Conservation (phyloP, 805 yeast genomes). For the Ogataea methanolica region DNA sequence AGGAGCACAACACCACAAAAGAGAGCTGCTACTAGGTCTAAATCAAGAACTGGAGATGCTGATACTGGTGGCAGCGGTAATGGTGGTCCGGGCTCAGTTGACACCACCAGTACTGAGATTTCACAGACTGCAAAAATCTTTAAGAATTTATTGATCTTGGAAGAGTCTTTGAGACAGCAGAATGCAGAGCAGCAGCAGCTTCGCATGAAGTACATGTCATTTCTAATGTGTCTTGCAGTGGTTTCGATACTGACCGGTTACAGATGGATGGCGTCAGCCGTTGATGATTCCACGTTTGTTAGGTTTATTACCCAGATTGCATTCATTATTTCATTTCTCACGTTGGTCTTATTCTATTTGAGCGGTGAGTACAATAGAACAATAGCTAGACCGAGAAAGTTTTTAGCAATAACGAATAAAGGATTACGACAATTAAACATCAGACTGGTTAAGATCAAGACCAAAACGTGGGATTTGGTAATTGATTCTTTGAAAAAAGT, state of each 20-base stretch:
- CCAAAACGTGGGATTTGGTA: constrained; percentile 32
- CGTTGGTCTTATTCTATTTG: constrained; percentile 71
- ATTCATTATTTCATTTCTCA: constrained; percentile 57
- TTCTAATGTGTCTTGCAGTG: constrained; percentile 39
- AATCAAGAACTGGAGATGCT: constrained; percentile 14
- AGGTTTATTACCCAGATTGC: constrained; percentile 46
- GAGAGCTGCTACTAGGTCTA: constrained; percentile 6
- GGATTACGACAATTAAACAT: constrained; percentile 83
- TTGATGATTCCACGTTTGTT: constrained; percentile 26
- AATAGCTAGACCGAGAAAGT: constrained; percentile 74
- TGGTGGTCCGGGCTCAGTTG: constrained; percentile 1
- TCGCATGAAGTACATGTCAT: constrained; percentile 57
- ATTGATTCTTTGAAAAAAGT: constrained; percentile 13
- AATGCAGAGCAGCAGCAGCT: constrained; percentile 65
- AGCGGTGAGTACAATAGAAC: constrained; percentile 90
- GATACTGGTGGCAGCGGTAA: constrained; percentile 1
- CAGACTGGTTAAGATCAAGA: constrained; percentile 60
- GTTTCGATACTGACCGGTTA: constrained; percentile 34
- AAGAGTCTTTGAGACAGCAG: constrained; percentile 81
- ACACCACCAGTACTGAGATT: constrained; percentile 15
- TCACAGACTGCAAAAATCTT: constrained; percentile 60
- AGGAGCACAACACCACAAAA: constrained; percentile 15
- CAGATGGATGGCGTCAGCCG: constrained; percentile 23
- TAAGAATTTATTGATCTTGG: constrained; percentile 76
- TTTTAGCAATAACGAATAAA: constrained; percentile 78